A percentile compares a stretch with the other conserved stretches of the same genome.
These are phyloP conservation scores for Cucurbitaria berberidis DNA, from an alignment of 2,329 filamentous ascomycete genomes.

Conservation along the genomic window DNA sequence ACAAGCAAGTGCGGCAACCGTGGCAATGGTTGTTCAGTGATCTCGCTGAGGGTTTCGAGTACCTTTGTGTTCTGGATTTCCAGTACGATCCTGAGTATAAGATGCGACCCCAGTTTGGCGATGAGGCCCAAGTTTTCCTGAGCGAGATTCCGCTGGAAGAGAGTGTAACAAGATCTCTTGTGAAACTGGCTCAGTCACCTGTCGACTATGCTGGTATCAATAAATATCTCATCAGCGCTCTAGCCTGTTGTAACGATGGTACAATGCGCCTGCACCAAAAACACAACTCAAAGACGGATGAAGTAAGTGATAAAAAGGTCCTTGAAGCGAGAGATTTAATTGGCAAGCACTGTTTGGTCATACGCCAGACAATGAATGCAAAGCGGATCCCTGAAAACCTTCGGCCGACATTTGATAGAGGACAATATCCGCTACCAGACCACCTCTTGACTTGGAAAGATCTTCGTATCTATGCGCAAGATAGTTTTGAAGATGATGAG, in stretches of 20 bases:
- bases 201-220: slow-evolving; percentile 7
- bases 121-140: no score
- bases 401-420: background rate
- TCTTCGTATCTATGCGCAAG: background rate
- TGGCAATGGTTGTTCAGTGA: slow-evolving; percentile 13
- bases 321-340: slow-evolving; percentile 7
- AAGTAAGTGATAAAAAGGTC: slow-evolving; percentile 1
- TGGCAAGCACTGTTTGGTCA: background rate
- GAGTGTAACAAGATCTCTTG: no score
- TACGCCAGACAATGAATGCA: slow-evolving; percentile 8
- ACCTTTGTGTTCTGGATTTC: slow-evolving; percentile 11
- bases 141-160: no score
- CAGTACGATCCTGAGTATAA: background rate
- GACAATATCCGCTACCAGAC: slow-evolving; percentile 1
- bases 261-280: background rate
- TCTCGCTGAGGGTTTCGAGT: slow-evolving; percentile 10
- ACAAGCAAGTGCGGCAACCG: slow-evolving; percentile 1
- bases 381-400: slow-evolving; percentile 7
- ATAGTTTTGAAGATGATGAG: background rate
- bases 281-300: background rate
- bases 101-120: background rate
- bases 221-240: slow-evolving; percentile 4
- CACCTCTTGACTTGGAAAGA: background rate
- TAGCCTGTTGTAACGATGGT: background rate
- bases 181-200: no score